Base-by-base conservation (phyloP, 768 basidiomycete genomes). In the Russula sp. region DNA sequence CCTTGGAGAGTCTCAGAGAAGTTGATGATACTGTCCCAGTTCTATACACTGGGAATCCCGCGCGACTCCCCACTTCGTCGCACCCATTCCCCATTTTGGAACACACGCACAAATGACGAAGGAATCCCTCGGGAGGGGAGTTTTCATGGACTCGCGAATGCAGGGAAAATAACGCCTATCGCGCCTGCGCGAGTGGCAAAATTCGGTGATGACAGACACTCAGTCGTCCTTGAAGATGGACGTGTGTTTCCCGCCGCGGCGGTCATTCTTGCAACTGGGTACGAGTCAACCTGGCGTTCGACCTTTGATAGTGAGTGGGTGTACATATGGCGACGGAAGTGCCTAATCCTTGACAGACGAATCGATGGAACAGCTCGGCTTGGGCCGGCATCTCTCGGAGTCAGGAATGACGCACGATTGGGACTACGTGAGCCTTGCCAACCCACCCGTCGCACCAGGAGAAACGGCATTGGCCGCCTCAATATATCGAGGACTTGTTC, bases 221-320 rank as follows among this genome's bases (percentile, higher is more conserved):
- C 78, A 0, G 64, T 87, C 14, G 31, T 76, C 0, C 69, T 87
- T 22, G 74, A 69, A 27, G 75, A 81, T 62, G 83, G 82, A 0
- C 64, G 73, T 53, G 63, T 66, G 0, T n/a, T 85, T 2, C 66
- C 68, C 9, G 81, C 83, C 0, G 73, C 80, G 34, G 74, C 75
- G 0, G 78, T 87, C 13, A 74, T 88, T 7, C 75, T 87, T 0
- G 79, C 80, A 1, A 86, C 86, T 4, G 86, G 86, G 0, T 87
- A 80, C 68, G 67, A 69, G 35, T 85, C 83, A 5, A 87, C 85
- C 2, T 88, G 85, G 85, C 32, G 65, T 22, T 48, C 67, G 1
- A 70, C 80, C 16, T 75, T 62, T 82, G 82, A 0, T 61, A 68
- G 80, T 77, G 27, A 51, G 73, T 67, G 13, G 9, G 6, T 7